Base-by-base conservation (phyloP, 352 stramenopile species). In the Phytophthora kernoviae region DNA sequence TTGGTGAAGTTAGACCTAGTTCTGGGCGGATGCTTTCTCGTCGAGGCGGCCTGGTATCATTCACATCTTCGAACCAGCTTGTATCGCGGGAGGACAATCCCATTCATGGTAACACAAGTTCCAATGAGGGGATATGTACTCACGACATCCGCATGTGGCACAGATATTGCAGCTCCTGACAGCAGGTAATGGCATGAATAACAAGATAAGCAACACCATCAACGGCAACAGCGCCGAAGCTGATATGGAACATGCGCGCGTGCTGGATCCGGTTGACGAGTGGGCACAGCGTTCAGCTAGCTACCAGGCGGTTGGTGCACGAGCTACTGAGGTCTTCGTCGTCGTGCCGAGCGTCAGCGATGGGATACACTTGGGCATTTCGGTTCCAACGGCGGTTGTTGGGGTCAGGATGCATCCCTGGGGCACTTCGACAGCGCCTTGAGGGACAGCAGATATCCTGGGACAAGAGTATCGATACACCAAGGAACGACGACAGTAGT, bases 361-460 rank as follows among this genome's bases (percentile, higher is more conserved):
- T 88, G 80, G 77, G 80, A 90, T 40, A 71, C 73, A 7, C 70
- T 74, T 1, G 43, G 30, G 0, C 68, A 84, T 26, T 85, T 84
- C 40, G 41, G 10, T 2, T 57, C 18, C 1, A 37, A 36, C 15
- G 15, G 9, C n/a, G 33, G n/a, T 17, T 4, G 14, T 43, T 7
- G 34, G 12, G 21, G 32, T 7, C 40, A n/a, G 12, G 3, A 15
- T 49, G 49, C 10, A 30, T 56, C 8, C 21, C 74, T 15, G 39
- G 44, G 4, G 52, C 41, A 1, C 48, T 87, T 15, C 43, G 57
- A 4, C 51, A 67, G 30, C 64, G 70, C 1, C 7, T 86, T 10
- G 60, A 77, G 4, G 20, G 42, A 1, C 62, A 79, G 26, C 58
- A 70, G 33, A 45, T 17, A 2, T 54, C 57, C 15, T 75, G 65